Percentiles rank a stretch among this genome's conserved stretches.
These are phyloP conservation scores for Paxillus ammoniavirescens DNA, from an alignment of 768 basidiomycete species.

Conservation along the genomic window DNA sequence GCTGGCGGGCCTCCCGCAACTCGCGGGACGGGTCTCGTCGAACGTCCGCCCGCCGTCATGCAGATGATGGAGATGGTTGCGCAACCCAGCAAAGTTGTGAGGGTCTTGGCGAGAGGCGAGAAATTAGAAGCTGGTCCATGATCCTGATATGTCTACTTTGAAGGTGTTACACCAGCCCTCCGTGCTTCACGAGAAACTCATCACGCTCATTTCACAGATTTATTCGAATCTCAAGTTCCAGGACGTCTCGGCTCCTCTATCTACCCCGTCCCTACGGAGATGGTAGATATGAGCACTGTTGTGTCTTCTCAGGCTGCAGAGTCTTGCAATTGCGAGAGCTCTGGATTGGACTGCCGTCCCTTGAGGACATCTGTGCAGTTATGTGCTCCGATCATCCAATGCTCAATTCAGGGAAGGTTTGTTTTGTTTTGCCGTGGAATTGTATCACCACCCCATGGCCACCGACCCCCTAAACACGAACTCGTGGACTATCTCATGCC, in stretches of 20 bases:
- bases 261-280: slow-evolving; percentile 15
- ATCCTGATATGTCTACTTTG: background rate
- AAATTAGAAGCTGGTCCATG: slow-evolving; percentile 61
- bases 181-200: background rate
- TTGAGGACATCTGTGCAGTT: slow-evolving; percentile 24
- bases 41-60: slow-evolving; percentile 74
- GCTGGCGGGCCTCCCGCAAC: slow-evolving; percentile 14
- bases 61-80: slow-evolving; percentile 80
- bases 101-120: slow-evolving; percentile 82
- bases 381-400: slow-evolving; percentile 16
- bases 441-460: slow-evolving; percentile 15
- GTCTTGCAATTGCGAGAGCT: slow-evolving; percentile 20
- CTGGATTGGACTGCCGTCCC: slow-evolving; percentile 20
- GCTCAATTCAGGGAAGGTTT: slow-evolving; percentile 18
- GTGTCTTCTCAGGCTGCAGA: slow-evolving; percentile 24
- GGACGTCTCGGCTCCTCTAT: slow-evolving; percentile 13
- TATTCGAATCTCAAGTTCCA: slow-evolving; percentile 15
- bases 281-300: slow-evolving; percentile 19
- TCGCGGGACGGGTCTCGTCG: slow-evolving; percentile 53
- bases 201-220: slow-evolving; percentile 3
- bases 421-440: slow-evolving; percentile 18
- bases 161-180: slow-evolving; percentile 6
- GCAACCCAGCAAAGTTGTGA: slow-evolving; percentile 71
- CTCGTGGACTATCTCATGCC: slow-evolving; percentile 28
- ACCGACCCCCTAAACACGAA: slow-evolving; percentile 9